phyloP scores from a whole-genome alignment of 352 stramenopile genomes.

The Pythium plurisporium region DNA sequence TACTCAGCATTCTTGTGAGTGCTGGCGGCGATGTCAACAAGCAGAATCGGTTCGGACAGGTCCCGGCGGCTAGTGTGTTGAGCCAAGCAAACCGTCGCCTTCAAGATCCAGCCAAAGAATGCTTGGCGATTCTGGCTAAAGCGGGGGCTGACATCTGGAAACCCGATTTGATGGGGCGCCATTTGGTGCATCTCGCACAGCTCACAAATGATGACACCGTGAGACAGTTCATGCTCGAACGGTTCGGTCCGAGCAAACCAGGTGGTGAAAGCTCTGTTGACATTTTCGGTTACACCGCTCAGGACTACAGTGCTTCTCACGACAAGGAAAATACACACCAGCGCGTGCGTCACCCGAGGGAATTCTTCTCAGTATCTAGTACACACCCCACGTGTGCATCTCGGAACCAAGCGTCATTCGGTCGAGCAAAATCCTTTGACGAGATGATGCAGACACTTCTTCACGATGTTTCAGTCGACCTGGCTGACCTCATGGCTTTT shows the following conservation, averaged over 20 bases:
- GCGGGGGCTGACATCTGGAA: conserved; percentile 44
- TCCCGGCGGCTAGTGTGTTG: conserved; percentile 49
- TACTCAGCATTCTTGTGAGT: conserved; percentile 54
- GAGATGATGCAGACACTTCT: conserved; percentile 22
- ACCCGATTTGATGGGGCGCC: conserved; percentile 61
- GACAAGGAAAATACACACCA: background rate
- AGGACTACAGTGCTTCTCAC: conserved; percentile 37
- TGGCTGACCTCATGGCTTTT: conserved; percentile 63
- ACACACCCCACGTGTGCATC: conserved; percentile 1
- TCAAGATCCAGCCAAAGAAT: conserved; percentile 30
- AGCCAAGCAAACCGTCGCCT: conserved; percentile 16
- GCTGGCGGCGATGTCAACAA: conserved; percentile 50
- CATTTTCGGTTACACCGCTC: conserved; percentile 59
- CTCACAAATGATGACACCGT: conserved; percentile 37
- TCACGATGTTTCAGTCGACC: conserved; percentile 26
- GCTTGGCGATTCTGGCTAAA: conserved; percentile 47
- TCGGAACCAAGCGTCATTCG: conserved; percentile 25
- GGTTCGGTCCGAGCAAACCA: conserved; percentile 14
- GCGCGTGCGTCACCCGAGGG: conserved; percentile 18
- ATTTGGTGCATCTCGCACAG: conserved; percentile 48
- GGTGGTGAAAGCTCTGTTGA: conserved; percentile 33
- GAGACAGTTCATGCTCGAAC: conserved; percentile 23
- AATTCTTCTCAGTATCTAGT: conserved; percentile 19
- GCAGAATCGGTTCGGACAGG: conserved; percentile 72
- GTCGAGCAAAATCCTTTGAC: conserved; percentile 14